These are phyloP conservation scores for Kwoniella botswanensis DNA, from an alignment of 768 basidiomycete genomes.

Conservation along the genomic window DNA sequence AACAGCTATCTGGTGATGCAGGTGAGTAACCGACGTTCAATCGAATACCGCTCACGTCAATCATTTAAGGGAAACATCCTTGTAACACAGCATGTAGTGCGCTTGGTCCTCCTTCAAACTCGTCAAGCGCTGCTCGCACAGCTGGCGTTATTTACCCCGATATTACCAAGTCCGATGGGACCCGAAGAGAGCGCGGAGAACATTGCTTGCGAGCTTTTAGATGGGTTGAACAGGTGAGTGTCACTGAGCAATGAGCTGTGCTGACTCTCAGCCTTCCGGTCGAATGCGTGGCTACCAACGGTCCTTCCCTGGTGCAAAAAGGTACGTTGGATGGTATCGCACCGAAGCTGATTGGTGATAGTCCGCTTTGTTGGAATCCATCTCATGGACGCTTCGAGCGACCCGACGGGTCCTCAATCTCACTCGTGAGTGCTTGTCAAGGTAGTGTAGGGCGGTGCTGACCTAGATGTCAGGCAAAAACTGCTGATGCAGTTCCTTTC, in stretches of 20 bases:
- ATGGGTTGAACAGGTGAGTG: constrained; percentile 49
- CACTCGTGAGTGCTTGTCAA: constrained; percentile 40
- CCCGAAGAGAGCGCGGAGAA: constrained; percentile 42
- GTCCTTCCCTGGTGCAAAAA: constrained; percentile 54
- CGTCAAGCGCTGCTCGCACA: constrained; percentile 44
- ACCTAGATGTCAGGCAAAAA: constrained; percentile 30
- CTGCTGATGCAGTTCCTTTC: constrained; percentile 49
- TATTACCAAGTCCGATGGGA: constrained; percentile 31
- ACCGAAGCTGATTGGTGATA: constrained; percentile 13
- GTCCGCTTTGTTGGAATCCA: constrained; percentile 52
- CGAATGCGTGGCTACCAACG: constrained; percentile 54
- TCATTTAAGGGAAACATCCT: constrained; percentile 48
- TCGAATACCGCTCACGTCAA: not conserved
- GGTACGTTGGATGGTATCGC: constrained; percentile 24
- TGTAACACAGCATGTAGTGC: constrained; percentile 52
- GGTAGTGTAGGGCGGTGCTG: not conserved
- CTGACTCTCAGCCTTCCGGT: constrained; percentile 43
- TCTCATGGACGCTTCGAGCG: constrained; percentile 41
- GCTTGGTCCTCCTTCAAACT: constrained; percentile 52
- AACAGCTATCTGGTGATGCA: constrained; percentile 50
- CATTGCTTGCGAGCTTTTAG: constrained; percentile 51
- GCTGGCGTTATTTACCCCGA: constrained; percentile 43
- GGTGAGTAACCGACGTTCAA: constrained; percentile 16
- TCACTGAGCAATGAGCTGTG: not conserved
- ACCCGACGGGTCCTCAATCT: constrained; percentile 26